Conservation (phyloP, 2,329 filamentous ascomycete species). For the Ophiostoma tasmaniense region DNA sequence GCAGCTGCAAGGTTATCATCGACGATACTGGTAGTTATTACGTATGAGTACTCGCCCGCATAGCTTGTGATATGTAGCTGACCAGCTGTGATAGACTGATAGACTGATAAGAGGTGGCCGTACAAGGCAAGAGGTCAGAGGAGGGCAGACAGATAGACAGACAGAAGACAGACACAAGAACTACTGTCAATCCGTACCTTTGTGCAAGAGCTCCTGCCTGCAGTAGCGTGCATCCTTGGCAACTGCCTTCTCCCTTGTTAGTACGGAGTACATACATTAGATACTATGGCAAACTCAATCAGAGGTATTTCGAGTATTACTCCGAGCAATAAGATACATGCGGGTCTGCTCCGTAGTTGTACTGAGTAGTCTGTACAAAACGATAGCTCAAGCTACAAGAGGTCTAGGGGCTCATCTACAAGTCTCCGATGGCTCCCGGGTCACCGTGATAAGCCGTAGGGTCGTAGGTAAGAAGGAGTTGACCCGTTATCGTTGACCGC, state of each 20-base stretch:
- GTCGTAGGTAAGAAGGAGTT: background rate
- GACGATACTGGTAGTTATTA: background rate
- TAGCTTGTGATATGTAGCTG: background rate
- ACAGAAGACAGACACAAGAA: background rate
- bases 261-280: background rate
- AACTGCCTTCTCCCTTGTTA: background rate
- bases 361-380: no score
- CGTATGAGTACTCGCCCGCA: background rate
- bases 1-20: background rate
- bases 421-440: background rate
- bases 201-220: background rate
- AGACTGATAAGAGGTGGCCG: background rate
- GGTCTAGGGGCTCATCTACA: background rate
- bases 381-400: background rate
- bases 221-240: background rate
- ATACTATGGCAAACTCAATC: background rate
- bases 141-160: no score
- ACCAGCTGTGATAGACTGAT: background rate
- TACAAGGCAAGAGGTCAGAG: background rate
- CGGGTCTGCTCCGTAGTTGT: background rate
- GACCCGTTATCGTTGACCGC: constrained; percentile 1
- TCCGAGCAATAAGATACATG: background rate
- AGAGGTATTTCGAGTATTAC: background rate
- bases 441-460: background rate
- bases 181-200: background rate